These are phyloP conservation scores for Pythium utonaiense DNA, from an alignment of 352 stramenopile genomes.

Conservation along the genomic window DNA sequence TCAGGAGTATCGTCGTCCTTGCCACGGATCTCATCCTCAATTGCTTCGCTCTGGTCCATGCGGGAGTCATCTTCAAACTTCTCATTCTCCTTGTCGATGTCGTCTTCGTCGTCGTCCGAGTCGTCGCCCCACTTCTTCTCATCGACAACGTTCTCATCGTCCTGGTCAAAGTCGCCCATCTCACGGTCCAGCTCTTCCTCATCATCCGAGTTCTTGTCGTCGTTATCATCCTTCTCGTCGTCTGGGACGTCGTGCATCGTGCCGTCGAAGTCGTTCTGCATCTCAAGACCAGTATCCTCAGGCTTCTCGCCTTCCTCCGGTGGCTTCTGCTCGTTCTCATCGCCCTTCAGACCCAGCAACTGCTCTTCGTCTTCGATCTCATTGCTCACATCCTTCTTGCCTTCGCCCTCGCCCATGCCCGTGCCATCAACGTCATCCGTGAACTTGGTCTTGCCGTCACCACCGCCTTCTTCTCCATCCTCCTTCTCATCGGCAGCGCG, in stretches of 20 bases:
- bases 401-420: slow-evolving; percentile 99
- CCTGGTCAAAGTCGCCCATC: slow-evolving; percentile 97
- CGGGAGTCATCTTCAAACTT: slow-evolving; percentile 91
- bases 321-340: slow-evolving; percentile 77
- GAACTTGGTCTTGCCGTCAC: slow-evolving; percentile 92
- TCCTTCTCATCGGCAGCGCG: slow-evolving; percentile 50
- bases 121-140: slow-evolving; percentile 98
- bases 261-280: slow-evolving; percentile 99
- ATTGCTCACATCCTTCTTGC: slow-evolving; percentile 98
- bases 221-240: slow-evolving; percentile 81
- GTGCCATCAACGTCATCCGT: slow-evolving; percentile 98
- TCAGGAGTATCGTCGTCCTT: slow-evolving; percentile 56
- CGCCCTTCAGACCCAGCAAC: slow-evolving; percentile 96
- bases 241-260: slow-evolving; percentile 97
- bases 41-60: slow-evolving; percentile 61
- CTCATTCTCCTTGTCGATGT: slow-evolving; percentile 95
- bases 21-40: slow-evolving; percentile 87
- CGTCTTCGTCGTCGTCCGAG: slow-evolving; percentile 90
- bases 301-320: slow-evolving; percentile 40
- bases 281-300: slow-evolving; percentile 98
- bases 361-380: slow-evolving; percentile 99
- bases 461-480: slow-evolving; percentile 85
- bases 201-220: slow-evolving; percentile 89
- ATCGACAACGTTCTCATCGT: slow-evolving; percentile 98
- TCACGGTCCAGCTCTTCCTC: slow-evolving; percentile 97